phyloP scores from a whole-genome alignment of 768 basidiomycete genomes.

The Galerina marginata region DNA sequence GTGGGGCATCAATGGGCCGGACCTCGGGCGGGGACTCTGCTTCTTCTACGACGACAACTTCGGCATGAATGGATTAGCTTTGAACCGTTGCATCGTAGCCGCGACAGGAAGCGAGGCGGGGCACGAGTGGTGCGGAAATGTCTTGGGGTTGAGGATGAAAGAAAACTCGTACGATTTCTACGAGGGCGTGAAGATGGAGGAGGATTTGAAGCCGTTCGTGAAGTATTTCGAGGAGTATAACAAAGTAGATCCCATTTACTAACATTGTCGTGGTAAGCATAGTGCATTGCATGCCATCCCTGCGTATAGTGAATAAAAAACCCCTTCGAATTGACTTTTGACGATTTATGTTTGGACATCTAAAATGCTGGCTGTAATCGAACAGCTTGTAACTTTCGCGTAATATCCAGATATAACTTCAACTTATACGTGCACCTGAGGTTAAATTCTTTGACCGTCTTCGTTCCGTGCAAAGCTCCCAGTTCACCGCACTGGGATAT shows the following conservation, averaged over 20 bases:
- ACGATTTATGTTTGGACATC: too few species aligned
- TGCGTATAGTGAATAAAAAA: too few species aligned
- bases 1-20: conserved; percentile 2
- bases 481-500: too few species aligned
- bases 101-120: conserved; percentile 1
- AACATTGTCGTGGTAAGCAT: too few species aligned
- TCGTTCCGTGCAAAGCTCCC: too few species aligned
- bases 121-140: conserved; percentile 5
- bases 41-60: conserved; percentile 8
- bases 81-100: conserved; percentile 3
- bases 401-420: too few species aligned
- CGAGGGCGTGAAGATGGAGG: neutral
- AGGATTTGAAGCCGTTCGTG: conserved; percentile 3
- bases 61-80: neutral
- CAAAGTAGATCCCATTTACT: neutral
- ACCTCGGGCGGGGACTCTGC: neutral
- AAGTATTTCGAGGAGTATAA: conserved; percentile 6
- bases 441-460: too few species aligned
- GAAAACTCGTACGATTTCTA: neutral
- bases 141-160: neutral
- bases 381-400: too few species aligned
- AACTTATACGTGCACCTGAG: too few species aligned
- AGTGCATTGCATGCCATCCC: too few species aligned
- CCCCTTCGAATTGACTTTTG: too few species aligned
- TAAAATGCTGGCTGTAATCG: too few species aligned